Base-by-base conservation (phyloP, 202 grass and related monocot species). In the Hordeum pubiflorum region DNA sequence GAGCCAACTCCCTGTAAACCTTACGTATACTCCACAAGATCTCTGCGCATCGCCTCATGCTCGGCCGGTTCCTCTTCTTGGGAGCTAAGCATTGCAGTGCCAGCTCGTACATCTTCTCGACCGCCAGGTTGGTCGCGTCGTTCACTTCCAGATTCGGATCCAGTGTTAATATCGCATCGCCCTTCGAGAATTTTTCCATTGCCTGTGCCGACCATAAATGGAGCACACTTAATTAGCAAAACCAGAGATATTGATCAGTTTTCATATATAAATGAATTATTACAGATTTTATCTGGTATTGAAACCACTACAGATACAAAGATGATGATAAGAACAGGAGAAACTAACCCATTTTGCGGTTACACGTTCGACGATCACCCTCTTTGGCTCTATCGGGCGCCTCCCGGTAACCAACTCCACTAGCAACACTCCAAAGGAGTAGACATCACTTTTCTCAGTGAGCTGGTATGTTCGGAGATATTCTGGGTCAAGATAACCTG, bases 401-500 rank as follows among this genome's bases (percentile, higher is more conserved):
- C 92, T 89, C 26, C 92, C 94, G 15, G 94, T 92, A 70, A 97
- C 75, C 39, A 97, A 74, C 41, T 97, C 94, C 68, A 94, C 87
- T 8, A 97, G 77, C 43, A 97, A n/a, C 3, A 97, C 94, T 26
- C 94, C 94, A 36, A 94, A 97, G 38, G 94, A 97, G 34, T 87
- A 97, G 69, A 97, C 92, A 27, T 97, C 94, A 56, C 94, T 97
- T 79, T 92, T 94, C 41, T 82, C 82, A 6, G 85, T 97, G 52
- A 97, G 89, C 78, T 94, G 88, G 77, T 91, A 90, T 4, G 94
- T 97, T 88, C 39, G 87, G 3, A 97, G 87, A 78, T 97, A 97
- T 62, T 97, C 92, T 22, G 92, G 94, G 76, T 97, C 94, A 5
- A 97, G 86, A 63, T 97, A 97, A 10, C 94, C 94, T 27, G 87